Evolutionary conservation across 2,329 filamentous ascomycete species (phyloP).

Genomic region (Nothomitra cinnamomea): DNA sequence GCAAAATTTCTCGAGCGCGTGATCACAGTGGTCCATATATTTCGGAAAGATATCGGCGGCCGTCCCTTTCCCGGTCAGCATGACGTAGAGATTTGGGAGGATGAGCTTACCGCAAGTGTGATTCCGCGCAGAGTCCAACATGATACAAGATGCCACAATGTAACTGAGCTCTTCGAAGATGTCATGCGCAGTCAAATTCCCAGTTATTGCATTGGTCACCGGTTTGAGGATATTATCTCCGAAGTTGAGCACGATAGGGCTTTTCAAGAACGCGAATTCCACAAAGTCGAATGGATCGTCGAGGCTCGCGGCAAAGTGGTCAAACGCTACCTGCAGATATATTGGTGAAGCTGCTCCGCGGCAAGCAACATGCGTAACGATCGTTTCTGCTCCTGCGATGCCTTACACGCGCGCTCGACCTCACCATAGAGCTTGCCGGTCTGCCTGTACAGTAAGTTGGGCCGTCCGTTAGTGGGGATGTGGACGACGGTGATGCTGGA

Average conservation of each 20-base stretch:
- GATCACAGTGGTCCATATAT: constrained; percentile 26
- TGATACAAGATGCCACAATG: constrained; percentile 34
- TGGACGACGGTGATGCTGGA: constrained; percentile 30
- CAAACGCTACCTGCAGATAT: constrained; percentile 32
- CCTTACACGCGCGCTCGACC: constrained; percentile 25
- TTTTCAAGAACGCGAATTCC: constrained; percentile 26
- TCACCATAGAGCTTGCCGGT: constrained; percentile 27
- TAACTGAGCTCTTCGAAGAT: constrained; percentile 29
- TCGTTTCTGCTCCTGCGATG: constrained; percentile 26
- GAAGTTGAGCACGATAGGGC: constrained; percentile 31
- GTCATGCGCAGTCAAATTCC: constrained; percentile 9
- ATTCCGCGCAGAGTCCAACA: constrained; percentile 28
- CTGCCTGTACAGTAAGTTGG: constrained; percentile 33
- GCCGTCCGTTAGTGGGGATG: constrained; percentile 28
- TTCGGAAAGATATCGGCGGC: constrained; percentile 23
- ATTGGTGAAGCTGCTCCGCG: constrained; percentile 28
- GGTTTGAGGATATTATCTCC: constrained; percentile 33
- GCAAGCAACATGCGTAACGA: constrained; percentile 30
- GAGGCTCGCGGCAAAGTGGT: constrained; percentile 30
- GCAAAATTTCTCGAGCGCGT: constrained; percentile 28
- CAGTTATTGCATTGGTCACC: constrained; percentile 24
- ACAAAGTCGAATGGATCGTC: constrained; percentile 35
- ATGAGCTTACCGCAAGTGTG: constrained; percentile 14
- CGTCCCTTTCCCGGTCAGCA: constrained; percentile 13
- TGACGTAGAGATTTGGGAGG: neutral